These are phyloP conservation scores for Aureobasidium sp. DNA, from an alignment of 2,329 filamentous ascomycete genomes.

Conservation along the genomic window DNA sequence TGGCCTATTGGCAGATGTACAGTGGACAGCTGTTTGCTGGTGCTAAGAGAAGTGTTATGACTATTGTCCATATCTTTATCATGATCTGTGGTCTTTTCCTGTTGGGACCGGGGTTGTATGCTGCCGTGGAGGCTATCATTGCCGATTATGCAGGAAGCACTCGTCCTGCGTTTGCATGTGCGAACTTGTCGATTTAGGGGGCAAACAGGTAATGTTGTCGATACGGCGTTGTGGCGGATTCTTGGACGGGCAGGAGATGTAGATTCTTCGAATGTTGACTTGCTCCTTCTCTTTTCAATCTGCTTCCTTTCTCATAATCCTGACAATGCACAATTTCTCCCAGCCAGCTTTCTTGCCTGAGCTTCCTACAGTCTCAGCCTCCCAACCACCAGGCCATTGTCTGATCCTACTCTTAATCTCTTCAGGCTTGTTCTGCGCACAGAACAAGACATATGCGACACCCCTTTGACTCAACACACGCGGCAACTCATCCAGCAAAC, in stretches of 20 bases:
- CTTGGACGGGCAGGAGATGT: not conserved
- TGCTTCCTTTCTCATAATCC: constrained; percentile 55
- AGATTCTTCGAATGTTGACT: not conserved
- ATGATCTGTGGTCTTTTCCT: constrained; percentile 54
- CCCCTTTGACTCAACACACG: constrained; percentile 70
- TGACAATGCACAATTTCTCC: constrained; percentile 92
- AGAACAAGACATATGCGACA: constrained; percentile 90
- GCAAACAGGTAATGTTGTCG: not conserved
- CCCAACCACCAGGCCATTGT: constrained; percentile 70
- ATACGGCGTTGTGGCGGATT: not conserved
- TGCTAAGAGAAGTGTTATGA: constrained; percentile 43
- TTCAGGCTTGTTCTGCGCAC: constrained; percentile 88
- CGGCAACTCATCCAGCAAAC: constrained; percentile 77
- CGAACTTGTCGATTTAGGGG: constrained; percentile 50
- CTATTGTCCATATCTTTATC: constrained; percentile 51
- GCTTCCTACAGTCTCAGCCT: constrained; percentile 77
- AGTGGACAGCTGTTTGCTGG: constrained; percentile 27
- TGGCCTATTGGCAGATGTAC: constrained; percentile 54
- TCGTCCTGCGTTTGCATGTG: constrained; percentile 56
- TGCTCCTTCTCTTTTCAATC: not conserved
- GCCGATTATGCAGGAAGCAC: constrained; percentile 51
- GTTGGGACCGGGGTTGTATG: constrained; percentile 58
- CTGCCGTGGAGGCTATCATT: constrained; percentile 59
- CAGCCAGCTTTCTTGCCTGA: constrained; percentile 93
- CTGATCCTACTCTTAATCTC: constrained; percentile 72